These are phyloP conservation scores for Solanum stenotomum DNA, from an alignment of 257 asterid genomes.

Conservation along the genomic window DNA sequence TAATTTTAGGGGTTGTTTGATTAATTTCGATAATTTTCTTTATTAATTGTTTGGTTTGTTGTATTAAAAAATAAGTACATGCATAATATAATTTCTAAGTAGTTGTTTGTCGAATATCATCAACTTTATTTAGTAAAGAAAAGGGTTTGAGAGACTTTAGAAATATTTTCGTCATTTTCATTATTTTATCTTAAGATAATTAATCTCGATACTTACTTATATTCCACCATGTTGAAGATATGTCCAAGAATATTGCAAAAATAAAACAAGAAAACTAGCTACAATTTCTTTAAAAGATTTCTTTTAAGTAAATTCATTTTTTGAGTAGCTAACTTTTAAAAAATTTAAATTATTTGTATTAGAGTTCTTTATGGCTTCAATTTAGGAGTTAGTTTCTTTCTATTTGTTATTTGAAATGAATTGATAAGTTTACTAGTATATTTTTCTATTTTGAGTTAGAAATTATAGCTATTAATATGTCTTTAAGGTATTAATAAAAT, in stretches of 20 bases:
- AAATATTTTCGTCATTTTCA: background rate
- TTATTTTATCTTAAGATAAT: background rate
- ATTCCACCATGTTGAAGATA: background rate
- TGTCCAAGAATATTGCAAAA: background rate
- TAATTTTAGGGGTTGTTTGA: accelerated
- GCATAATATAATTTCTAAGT: background rate
- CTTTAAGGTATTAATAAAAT: background rate
- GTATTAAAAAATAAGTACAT: background rate
- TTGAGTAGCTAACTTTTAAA: too few species aligned
- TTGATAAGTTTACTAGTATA: background rate
- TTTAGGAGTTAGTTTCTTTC: background rate
- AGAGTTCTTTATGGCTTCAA: background rate
- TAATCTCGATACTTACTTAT: background rate
- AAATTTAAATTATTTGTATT: too few species aligned
- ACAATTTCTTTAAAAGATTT: background rate
- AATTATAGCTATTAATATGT: background rate
- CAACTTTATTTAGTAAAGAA: too few species aligned
- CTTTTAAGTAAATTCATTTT: background rate
- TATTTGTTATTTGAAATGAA: too few species aligned
- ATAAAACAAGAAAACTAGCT: background rate
- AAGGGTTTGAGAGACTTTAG: background rate
- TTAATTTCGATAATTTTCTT: background rate
- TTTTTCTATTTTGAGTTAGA: too few species aligned
- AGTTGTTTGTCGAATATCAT: background rate
- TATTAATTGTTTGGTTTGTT: background rate